phyloP scores from a whole-genome alignment of 1,284 basidiomycete genomes.

The Melampsora americana region DNA sequence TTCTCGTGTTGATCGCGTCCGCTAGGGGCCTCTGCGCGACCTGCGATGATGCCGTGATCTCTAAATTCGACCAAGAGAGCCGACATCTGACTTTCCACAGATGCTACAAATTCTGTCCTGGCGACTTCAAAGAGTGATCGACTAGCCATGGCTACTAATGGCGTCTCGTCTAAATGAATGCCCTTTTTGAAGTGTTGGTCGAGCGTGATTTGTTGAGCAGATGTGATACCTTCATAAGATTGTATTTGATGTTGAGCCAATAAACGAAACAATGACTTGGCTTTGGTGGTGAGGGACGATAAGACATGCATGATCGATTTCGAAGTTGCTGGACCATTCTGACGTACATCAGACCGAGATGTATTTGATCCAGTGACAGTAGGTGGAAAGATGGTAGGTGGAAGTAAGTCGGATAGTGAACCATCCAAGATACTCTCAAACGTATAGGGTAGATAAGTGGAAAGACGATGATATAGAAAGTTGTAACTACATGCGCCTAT shows the following conservation, averaged over 20 bases:
- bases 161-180: constrained; percentile 54
- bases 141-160: constrained; percentile 45
- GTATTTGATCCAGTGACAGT: constrained; percentile 51
- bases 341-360: constrained; percentile 61
- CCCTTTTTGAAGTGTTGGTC: constrained; percentile 26
- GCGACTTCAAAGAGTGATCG: constrained; percentile 56
- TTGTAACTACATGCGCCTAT: constrained; percentile 63
- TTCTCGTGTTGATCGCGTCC: constrained; percentile 54
- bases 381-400: constrained; percentile 57
- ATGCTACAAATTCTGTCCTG: constrained; percentile 76
- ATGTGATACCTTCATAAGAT: constrained; percentile 10
- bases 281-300: constrained; percentile 77
- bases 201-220: constrained; percentile 42
- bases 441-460: constrained; percentile 76
- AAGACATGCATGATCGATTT: constrained; percentile 74
- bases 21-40: constrained; percentile 55
- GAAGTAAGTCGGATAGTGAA: constrained; percentile 47
- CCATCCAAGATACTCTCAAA: constrained; percentile 59
- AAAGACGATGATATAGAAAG: constrained; percentile 83
- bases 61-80: constrained; percentile 79
- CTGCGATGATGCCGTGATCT: constrained; percentile 76
- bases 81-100: constrained; percentile 75
- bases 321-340: constrained; percentile 58
- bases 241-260: constrained; percentile 45
- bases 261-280: constrained; percentile 56